Evolutionary conservation across 805 yeast genomes (phyloP).

Genomic region (Wickerhamomyces kurtzmanii): DNA sequence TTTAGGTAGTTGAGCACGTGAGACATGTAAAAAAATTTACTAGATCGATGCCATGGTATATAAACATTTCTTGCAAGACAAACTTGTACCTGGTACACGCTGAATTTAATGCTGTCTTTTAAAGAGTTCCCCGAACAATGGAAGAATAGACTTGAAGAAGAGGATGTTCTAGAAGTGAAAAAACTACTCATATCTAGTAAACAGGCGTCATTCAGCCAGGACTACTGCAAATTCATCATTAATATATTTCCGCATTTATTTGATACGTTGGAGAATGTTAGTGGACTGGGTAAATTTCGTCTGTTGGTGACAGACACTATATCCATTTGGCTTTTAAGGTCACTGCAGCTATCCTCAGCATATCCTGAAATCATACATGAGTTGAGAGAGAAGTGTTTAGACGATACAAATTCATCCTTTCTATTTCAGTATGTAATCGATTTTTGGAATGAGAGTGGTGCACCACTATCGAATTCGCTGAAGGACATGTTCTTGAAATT

Average conservation of each 20-base stretch:
- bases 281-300: conserved; percentile 26
- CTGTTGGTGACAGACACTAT: conserved; percentile 47
- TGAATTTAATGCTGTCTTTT: no score
- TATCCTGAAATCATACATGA: conserved; percentile 2
- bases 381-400: conserved; percentile 9
- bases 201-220: conserved; percentile 5
- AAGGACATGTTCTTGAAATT: conserved; percentile 50
- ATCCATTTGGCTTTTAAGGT: conserved; percentile 55
- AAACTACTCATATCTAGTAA: conserved; percentile 10
- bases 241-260: conserved; percentile 18
- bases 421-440: conserved; percentile 50
- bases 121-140: no score
- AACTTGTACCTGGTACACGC: no score
- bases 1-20: no score
- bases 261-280: conserved; percentile 18
- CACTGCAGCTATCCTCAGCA: conserved; percentile 25
- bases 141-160: no score
- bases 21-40: no score
- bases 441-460: conserved; percentile 62
- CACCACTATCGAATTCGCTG: conserved; percentile 62
- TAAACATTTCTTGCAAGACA: no score
- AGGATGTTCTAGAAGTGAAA: conserved; percentile 4
- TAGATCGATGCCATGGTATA: no score
- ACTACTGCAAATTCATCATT: conserved; percentile 7
- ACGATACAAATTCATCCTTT: conserved; percentile 15